Percentiles rank a stretch among this genome's conserved stretches.
These are phyloP conservation scores for Pichia sp. DNA, from an alignment of 1,139 yeast species.

Conservation along the genomic window DNA sequence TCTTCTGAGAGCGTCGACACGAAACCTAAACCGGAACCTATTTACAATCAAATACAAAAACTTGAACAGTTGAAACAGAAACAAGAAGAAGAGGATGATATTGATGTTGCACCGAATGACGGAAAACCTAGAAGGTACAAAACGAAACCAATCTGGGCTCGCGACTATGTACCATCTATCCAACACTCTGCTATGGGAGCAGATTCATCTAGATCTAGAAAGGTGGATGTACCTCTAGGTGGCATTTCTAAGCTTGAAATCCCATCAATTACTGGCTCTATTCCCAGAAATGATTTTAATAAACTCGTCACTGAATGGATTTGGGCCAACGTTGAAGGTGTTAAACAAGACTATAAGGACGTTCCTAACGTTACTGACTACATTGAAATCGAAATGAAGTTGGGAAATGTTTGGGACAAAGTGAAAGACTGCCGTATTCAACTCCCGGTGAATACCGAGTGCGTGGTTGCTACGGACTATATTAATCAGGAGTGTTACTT, in stretches of 20 bases:
- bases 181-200: slow-evolving; percentile 8
- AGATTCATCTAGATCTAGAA: slow-evolving; percentile 7
- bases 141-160: slow-evolving; percentile 79
- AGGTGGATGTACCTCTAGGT: slow-evolving; percentile 10
- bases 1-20: slow-evolving; percentile 32
- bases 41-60: slow-evolving; percentile 21
- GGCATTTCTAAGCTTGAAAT: slow-evolving; percentile 26
- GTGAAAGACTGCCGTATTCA: slow-evolving; percentile 55
- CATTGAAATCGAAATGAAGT: slow-evolving; percentile 76
- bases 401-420: slow-evolving; percentile 71
- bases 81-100: slow-evolving; percentile 11
- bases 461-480: slow-evolving; percentile 49
- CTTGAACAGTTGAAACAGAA: slow-evolving; percentile 22
- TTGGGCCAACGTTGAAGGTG: slow-evolving; percentile 66
- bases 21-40: slow-evolving; percentile 9
- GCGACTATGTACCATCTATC: slow-evolving; percentile 53
- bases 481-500: slow-evolving; percentile 52
- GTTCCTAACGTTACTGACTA: slow-evolving; percentile 35
- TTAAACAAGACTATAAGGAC: slow-evolving; percentile 33
- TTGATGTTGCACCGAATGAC: slow-evolving; percentile 4
- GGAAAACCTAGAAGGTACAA: slow-evolving; percentile 58
- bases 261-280: slow-evolving; percentile 61
- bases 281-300: slow-evolving; percentile 79
- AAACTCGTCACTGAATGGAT: slow-evolving; percentile 85
- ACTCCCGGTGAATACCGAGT: slow-evolving; percentile 71